These are phyloP conservation scores for Kluyveromyces nonfermentans DNA, from an alignment of 805 yeast species.

Conservation along the genomic window DNA sequence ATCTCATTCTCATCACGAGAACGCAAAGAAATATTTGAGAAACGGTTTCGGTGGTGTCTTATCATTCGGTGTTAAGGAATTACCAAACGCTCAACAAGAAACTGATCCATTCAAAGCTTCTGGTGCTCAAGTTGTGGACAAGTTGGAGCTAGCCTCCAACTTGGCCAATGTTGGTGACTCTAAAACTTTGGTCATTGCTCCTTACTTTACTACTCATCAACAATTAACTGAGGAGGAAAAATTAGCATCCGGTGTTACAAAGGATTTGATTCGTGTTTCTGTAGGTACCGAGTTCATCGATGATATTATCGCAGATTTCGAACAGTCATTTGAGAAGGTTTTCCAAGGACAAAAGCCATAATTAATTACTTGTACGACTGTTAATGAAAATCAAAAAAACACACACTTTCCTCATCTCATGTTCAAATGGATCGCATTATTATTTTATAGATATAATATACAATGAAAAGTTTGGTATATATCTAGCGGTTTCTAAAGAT, in stretches of 20 bases:
- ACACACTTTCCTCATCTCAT: too few species aligned
- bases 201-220: conserved; percentile 92
- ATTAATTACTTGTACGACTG: not conserved
- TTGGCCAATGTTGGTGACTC: conserved; percentile 97
- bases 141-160: conserved; percentile 76
- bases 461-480: not conserved
- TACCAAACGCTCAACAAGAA: conserved; percentile 37
- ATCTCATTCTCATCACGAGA: conserved; percentile 66
- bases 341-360: conserved; percentile 28
- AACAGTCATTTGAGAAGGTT: conserved; percentile 68
- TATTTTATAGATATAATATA: not conserved
- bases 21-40: conserved; percentile 72
- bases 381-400: not conserved
- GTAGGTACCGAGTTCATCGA: conserved; percentile 89
- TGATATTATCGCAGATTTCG: conserved; percentile 82
- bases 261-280: conserved; percentile 79
- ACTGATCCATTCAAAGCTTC: conserved; percentile 59
- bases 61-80: conserved; percentile 78
- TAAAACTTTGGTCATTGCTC: conserved; percentile 91
- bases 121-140: conserved; percentile 78
- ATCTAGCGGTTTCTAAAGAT: too few species aligned
- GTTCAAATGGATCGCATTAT: not conserved
- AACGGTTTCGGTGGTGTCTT: conserved; percentile 82
- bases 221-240: conserved; percentile 81
- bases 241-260: conserved; percentile 73